A percentile compares a stretch with the other conserved stretches of the same genome.
Conservation (phyloP, 345 rosid species). For the Tarenaya hassleriana region DNA sequence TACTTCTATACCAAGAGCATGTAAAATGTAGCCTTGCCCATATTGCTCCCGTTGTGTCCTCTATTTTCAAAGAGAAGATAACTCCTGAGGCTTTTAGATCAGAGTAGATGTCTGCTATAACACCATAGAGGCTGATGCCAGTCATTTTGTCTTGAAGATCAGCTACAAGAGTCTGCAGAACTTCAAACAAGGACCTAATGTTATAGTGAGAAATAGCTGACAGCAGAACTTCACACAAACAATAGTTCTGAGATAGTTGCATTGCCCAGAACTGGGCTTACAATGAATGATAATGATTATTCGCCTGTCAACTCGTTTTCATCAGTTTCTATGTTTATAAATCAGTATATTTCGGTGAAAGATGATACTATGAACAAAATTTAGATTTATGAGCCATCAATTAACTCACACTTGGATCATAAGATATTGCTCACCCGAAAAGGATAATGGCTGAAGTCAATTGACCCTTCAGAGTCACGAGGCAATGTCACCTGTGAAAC, state of each 20-base stretch:
- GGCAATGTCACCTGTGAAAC: slow-evolving; percentile 85
- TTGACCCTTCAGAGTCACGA: slow-evolving; percentile 74
- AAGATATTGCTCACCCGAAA: slow-evolving; percentile 54
- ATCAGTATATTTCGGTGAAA: slow-evolving; percentile 7
- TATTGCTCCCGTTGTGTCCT: slow-evolving; percentile 66
- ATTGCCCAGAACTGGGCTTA: not conserved
- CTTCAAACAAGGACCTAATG: slow-evolving; percentile 35
- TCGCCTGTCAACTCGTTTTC: slow-evolving; percentile 11
- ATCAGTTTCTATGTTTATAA: not conserved
- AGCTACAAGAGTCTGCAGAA: slow-evolving; percentile 55
- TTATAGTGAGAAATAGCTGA: too few relatives aligned
- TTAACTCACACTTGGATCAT: slow-evolving; percentile 1
- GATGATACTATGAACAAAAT: slow-evolving; percentile 5
- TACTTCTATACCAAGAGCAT: slow-evolving; percentile 50
- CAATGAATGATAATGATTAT: slow-evolving; percentile 6
- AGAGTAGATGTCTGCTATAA: slow-evolving; percentile 43
- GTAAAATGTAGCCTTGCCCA: slow-evolving; percentile 72
- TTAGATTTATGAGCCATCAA: slow-evolving; percentile 7
- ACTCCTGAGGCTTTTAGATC: slow-evolving; percentile 41
- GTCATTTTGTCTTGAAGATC: slow-evolving; percentile 79
- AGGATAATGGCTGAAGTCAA: slow-evolving; percentile 82
- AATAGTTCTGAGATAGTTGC: slow-evolving; percentile 2
- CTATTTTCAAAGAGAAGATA: slow-evolving; percentile 54
- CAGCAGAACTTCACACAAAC: slow-evolving; percentile 23
- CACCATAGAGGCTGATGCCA: slow-evolving; percentile 75